Base-by-base conservation (phyloP, 2,329 filamentous ascomycete species). In the Paraphoma chrysanthemicola region DNA sequence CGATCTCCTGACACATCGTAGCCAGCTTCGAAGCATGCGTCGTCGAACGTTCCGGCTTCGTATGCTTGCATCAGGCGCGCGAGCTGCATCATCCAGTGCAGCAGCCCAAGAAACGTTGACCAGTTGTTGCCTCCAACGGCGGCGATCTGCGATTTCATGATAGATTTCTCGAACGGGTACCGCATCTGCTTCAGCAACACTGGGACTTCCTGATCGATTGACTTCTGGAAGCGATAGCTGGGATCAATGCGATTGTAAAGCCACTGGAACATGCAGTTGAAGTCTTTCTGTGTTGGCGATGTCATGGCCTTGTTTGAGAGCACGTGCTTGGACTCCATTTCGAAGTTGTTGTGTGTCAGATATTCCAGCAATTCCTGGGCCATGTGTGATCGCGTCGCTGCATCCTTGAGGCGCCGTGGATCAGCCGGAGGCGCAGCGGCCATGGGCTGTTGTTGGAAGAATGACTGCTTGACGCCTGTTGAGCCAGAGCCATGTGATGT, bases 71-170 rank as follows among this genome's bases (percentile, higher is more conserved):
- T 86, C 89, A 98, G 96, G 66, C 94, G 89, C 4, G 92, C 92
- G 49, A 99, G 82, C 77, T 98, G 93, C 94, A 99, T 97, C 88
- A 99, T 94, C 95, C 95, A 99, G 79, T 99, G 93, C 48, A 99
- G 83, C 74, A 99, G 82, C 0, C 93, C 95, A 11, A 99, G 82
- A 70, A 99, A 98, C 0, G 92, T 95, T 60, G 90, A 90, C 95
- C 95, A 99, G 73, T 98, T 98, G 77, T 97, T 93, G 2, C 93
- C 94, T 63, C 95, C 95, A 0, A 98, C 95, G 1, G 96, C 95
- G 0, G 92, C 88, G 55, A 99, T 92, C 72, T 97, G 93, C 50
- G 92, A 97, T 78, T 98, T 99, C 52, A 93, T 97, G 68, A 99
- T 98, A 70, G 89, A 93, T 77, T 93, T 92, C 70, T 97, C 93